Conservation (phyloP, 1,139 yeast genomes). For the Debaryomyces nepalensis region DNA sequence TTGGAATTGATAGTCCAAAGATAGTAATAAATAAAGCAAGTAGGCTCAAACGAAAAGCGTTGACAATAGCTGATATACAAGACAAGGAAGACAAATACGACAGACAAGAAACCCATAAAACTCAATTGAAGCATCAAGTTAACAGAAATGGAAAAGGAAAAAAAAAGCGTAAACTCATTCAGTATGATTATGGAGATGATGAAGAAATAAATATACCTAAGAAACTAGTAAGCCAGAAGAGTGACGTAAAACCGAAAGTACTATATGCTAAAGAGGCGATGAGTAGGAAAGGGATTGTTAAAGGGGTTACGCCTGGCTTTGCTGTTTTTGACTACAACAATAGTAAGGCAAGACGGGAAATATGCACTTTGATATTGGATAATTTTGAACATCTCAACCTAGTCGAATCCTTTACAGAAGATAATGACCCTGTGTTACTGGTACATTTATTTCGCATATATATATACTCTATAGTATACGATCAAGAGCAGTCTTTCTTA, state of each 20-base stretch:
- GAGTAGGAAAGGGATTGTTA: not conserved
- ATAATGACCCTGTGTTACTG: not conserved
- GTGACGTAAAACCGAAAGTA: not conserved
- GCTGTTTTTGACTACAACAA: not conserved
- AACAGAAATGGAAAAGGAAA: not conserved
- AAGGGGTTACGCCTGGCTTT: not conserved
- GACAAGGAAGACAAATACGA: slow-evolving; percentile 16
- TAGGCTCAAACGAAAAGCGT: not conserved
- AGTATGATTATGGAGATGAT: slow-evolving; percentile 5
- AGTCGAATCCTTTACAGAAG: slow-evolving; percentile 2
- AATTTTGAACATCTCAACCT: slow-evolving; percentile 16
- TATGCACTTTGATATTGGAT: slow-evolving; percentile 7
- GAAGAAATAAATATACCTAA: not conserved
- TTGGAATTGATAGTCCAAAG: not conserved
- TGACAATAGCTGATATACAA: slow-evolving; percentile 11
- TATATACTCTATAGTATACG: slow-evolving; percentile 14
- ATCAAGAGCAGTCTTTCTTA: slow-evolving; percentile 13
- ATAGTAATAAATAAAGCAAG: not conserved
- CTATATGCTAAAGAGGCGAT: not conserved
- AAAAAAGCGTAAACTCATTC: slow-evolving; percentile 7
- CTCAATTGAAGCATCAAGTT: not conserved
- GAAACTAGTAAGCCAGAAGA: slow-evolving; percentile 1
- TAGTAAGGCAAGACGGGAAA: not conserved
- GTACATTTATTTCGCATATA: slow-evolving; percentile 15
- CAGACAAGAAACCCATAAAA: slow-evolving; percentile 11